These are phyloP conservation scores for Cyberlindnera veronae DNA, from an alignment of 805 yeast species.

Conservation along the genomic window DNA sequence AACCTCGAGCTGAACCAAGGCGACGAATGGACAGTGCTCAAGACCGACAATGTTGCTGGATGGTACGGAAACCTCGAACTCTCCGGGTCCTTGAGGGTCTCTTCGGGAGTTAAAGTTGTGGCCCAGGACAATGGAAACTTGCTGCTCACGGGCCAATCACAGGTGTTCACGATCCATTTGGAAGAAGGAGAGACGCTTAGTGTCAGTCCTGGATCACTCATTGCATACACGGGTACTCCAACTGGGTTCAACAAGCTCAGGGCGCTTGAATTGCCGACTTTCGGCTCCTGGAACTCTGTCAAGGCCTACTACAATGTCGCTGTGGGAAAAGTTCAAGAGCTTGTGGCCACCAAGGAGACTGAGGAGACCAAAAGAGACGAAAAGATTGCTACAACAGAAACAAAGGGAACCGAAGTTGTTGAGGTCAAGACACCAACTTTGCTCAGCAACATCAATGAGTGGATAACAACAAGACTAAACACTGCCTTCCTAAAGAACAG, in stretches of 20 bases:
- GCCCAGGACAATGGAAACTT: slow-evolving; percentile 27
- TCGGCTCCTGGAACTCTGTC: slow-evolving; percentile 12
- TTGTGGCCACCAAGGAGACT: slow-evolving; percentile 1
- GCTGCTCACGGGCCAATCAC: slow-evolving; percentile 30
- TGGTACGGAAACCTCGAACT: slow-evolving; percentile 22
- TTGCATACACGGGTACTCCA: slow-evolving; percentile 15
- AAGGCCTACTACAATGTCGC: slow-evolving; percentile 5
- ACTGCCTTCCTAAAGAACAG: slow-evolving; percentile 19
- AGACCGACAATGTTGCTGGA: slow-evolving; percentile 14
- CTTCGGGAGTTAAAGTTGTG: slow-evolving; percentile 5
- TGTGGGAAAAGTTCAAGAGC: slow-evolving; percentile 8
- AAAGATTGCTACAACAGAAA: neutral
- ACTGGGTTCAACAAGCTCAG: slow-evolving; percentile 9
- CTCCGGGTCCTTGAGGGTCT: neutral
- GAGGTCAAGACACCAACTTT: slow-evolving; percentile 3
- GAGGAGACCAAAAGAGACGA: neutral
- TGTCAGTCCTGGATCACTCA: slow-evolving; percentile 18
- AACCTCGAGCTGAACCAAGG: slow-evolving; percentile 11
- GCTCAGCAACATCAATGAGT: slow-evolving; percentile 12
- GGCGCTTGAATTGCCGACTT: slow-evolving; percentile 10
- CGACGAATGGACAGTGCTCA: slow-evolving; percentile 17
- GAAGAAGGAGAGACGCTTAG: slow-evolving; percentile 23
- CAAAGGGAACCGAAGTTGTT: slow-evolving; percentile 1
- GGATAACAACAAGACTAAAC: slow-evolving; percentile 13
- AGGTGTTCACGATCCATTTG: slow-evolving; percentile 27